Conservation (phyloP, 2,329 filamentous ascomycete species). For the Phaeosphaeriaceae sp. region DNA sequence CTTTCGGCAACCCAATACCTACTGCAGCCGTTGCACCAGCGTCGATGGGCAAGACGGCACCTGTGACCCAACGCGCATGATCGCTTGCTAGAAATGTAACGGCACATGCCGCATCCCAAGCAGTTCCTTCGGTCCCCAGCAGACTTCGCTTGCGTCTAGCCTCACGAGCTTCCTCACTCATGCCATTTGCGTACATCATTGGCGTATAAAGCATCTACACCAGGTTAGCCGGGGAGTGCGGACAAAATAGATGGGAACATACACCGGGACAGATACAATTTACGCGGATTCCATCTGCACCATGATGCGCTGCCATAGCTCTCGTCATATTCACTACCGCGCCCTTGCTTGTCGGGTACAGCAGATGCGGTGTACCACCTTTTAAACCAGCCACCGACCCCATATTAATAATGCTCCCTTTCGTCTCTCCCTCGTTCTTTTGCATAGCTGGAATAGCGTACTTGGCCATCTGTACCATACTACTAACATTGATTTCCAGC, state of each 20-base stretch:
- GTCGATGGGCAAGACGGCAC: constrained; percentile 37
- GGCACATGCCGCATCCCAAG: constrained; percentile 60
- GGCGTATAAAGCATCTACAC: constrained; percentile 59
- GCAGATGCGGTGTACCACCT: constrained; percentile 60
- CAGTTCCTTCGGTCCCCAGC: constrained; percentile 61
- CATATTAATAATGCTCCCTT: constrained; percentile 67
- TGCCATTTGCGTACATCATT: constrained; percentile 60
- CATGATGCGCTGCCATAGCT: constrained; percentile 64
- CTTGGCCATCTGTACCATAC: constrained; percentile 70
- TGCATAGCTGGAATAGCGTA: constrained; percentile 66
- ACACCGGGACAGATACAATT: constrained; percentile 62
- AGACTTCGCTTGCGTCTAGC: constrained; percentile 58
- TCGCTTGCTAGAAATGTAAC: constrained; percentile 60
- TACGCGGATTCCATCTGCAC: constrained; percentile 57
- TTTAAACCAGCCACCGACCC: constrained; percentile 65
- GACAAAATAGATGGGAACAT: background rate
- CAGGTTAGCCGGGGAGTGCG: background rate
- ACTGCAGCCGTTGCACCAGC: constrained; percentile 39
- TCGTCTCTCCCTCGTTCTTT: constrained; percentile 54
- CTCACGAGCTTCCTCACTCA: constrained; percentile 58
- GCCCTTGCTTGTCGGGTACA: constrained; percentile 62
- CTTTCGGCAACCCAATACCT: constrained; percentile 31
- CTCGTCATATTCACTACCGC: constrained; percentile 63
- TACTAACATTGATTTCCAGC: constrained; percentile 67
- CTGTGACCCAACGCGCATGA: constrained; percentile 60